Base-by-base conservation (phyloP, 352 stramenopile species). In the Globisporangium acanthophoron region DNA sequence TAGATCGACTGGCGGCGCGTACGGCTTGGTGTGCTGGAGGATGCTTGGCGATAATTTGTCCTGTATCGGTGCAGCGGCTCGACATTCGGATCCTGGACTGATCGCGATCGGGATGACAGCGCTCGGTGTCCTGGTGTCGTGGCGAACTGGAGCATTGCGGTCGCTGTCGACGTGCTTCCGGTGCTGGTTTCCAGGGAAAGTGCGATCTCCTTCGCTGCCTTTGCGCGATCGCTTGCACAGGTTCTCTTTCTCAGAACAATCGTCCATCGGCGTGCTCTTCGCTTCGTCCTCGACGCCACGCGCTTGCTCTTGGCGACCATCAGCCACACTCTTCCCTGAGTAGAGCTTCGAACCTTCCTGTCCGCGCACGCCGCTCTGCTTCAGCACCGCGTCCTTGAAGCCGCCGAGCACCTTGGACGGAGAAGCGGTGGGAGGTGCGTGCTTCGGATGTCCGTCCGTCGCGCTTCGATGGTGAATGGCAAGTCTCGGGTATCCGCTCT, bases 381-480 rank as follows among this genome's bases (percentile, higher is more conserved):
- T 70, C 15, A 89, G 58, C 6, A 87, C 75, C 21, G 72, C 71
- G 56, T 87, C 78, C 31, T 84, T 74, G 52, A 85, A 87, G 12
- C 44, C 44, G 20, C n/a, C 44, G 75, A 33, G 3, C 84, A 41
- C 29, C 74, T 70, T 6, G 13, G 35, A 40, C 11, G 37, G 3
- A 13, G 37, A 40, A 9, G 7, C 35, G 35, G 8, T 15, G 35
- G 8, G 24, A 27, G 24, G 24, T 27, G 24, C 24, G 24, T 27
- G 24, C 35, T 13, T 40, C 35, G 35, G 35, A 4, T 15, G 43
- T 5, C 9, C 8, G 9, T 13, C 20, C 7, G 43, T 3, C 20
- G n/a, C 44, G 44, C 44, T 49, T 2, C 20, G 44, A 4, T 49
- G 44, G n/a, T 18, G 20, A 6, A 27, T 27, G 24, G 8, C n/a